A percentile compares a stretch with the other conserved stretches of the same genome.
Conservation (phyloP, 257 asterid species). For the Gentiana macrophylla region DNA sequence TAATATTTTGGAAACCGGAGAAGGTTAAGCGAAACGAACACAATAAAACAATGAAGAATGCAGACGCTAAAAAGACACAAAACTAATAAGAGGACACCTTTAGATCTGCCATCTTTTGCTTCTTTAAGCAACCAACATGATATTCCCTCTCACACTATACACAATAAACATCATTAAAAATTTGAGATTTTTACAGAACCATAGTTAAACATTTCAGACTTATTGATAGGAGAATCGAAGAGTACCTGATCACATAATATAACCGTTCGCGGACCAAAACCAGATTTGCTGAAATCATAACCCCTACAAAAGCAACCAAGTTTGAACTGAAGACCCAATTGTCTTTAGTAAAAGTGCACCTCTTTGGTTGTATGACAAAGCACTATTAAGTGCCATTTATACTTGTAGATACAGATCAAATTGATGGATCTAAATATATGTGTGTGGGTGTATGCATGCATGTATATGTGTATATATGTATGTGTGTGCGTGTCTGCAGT, state of each 20-base stretch:
- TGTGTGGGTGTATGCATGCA: too few relatives aligned
- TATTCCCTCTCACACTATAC: conserved; percentile 94
- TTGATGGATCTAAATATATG: too few relatives aligned
- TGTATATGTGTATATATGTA: too few relatives aligned
- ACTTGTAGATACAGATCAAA: too few relatives aligned
- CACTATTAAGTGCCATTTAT: not conserved
- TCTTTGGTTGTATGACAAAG: not conserved
- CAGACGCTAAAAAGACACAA: not conserved
- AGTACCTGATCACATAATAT: conserved; percentile 95
- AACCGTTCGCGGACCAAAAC: conserved; percentile 99
- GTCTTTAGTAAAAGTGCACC: not conserved
- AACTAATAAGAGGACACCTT: conserved; percentile 43
- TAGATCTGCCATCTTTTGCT: conserved; percentile 80
- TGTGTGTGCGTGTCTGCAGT: too few relatives aligned
- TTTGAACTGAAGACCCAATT: not conserved
- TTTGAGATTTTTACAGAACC: conserved; percentile 8
- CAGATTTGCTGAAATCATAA: conserved; percentile 89
- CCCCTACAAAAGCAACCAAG: conserved; percentile 43
- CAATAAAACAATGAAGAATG: not conserved
- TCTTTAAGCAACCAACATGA: conserved; percentile 96
- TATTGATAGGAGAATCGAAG: conserved; percentile 12
- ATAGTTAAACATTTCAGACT: conserved; percentile 1
- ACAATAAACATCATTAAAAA: conserved; percentile 13
- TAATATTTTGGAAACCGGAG: conserved; percentile 8
- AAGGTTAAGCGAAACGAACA: not conserved